These are phyloP conservation scores for Gossypium ekmanianum DNA, from an alignment of 345 rosid genomes.

Conservation along the genomic window DNA sequence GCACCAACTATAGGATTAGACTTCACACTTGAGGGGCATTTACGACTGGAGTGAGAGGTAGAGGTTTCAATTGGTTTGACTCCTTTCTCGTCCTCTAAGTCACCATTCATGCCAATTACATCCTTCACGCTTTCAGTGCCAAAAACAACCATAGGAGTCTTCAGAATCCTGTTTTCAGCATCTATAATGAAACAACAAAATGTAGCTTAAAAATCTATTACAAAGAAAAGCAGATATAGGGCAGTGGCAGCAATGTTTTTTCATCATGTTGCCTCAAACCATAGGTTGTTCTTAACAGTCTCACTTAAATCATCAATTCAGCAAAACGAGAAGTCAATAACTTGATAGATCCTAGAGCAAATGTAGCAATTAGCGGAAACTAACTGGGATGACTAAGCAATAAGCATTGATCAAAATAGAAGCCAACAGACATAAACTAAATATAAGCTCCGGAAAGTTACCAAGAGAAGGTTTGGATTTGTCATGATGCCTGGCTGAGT, in stretches of 20 bases:
- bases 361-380: constrained; percentile 5
- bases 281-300: not conserved
- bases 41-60: constrained; percentile 24
- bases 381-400: not conserved
- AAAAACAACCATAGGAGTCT: constrained; percentile 16
- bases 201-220: constrained; percentile 14
- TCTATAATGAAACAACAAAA: constrained; percentile 26
- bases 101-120: constrained; percentile 28
- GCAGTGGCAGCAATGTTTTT: constrained; percentile 5
- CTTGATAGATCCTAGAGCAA: not conserved
- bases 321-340: constrained; percentile 8
- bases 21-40: constrained; percentile 34
- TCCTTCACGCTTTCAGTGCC: constrained; percentile 35
- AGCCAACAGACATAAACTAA: not conserved
- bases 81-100: constrained; percentile 31
- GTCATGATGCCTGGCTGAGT: constrained; percentile 27
- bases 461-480: constrained; percentile 36
- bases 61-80: constrained; percentile 36
- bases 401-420: constrained; percentile 1
- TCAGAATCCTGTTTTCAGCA: constrained; percentile 23
- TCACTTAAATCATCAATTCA: not conserved
- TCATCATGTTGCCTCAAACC: constrained; percentile 13
- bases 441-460: constrained; percentile 25
- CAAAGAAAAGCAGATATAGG: not conserved
- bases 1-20: constrained; percentile 39